These are phyloP conservation scores for Scleroderma bovista DNA, from an alignment of 768 basidiomycete species.

Conservation along the genomic window DNA sequence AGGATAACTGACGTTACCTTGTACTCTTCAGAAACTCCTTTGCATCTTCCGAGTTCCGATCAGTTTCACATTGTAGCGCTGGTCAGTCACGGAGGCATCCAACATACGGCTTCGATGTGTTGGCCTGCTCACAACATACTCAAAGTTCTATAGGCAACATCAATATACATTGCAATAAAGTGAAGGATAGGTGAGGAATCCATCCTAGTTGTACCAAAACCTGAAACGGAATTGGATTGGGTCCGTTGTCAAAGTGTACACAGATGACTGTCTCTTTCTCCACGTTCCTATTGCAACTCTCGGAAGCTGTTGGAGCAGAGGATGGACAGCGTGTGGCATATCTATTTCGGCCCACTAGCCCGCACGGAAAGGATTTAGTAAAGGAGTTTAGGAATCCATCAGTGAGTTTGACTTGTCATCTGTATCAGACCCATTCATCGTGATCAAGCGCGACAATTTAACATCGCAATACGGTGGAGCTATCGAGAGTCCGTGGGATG, in stretches of 20 bases:
- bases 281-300: conserved; percentile 53
- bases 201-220: too few relatives aligned
- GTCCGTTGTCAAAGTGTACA: neutral
- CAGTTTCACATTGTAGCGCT: too few relatives aligned
- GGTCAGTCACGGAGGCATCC: too few relatives aligned
- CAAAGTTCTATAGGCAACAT: too few relatives aligned
- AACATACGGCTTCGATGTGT: too few relatives aligned
- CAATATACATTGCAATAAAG: neutral
- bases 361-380: conserved; percentile 70
- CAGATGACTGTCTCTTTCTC: conserved; percentile 46
- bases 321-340: conserved; percentile 69
- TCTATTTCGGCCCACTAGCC: conserved; percentile 69
- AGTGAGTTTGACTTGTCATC: conserved; percentile 22
- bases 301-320: conserved; percentile 53
- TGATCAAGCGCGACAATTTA: conserved; percentile 25
- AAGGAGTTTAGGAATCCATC: conserved; percentile 62
- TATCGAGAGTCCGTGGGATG: conserved; percentile 77
- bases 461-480: conserved; percentile 44
- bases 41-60: too few relatives aligned
- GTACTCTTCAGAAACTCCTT: too few relatives aligned
- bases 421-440: conserved; percentile 25
- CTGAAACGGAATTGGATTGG: neutral
- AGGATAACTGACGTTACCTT: too few relatives aligned
- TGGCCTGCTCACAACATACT: too few relatives aligned
- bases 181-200: neutral